Evolutionary conservation across 2,329 filamentous ascomycete species (phyloP).

Genomic region (Metarhizium brunneum): DNA sequence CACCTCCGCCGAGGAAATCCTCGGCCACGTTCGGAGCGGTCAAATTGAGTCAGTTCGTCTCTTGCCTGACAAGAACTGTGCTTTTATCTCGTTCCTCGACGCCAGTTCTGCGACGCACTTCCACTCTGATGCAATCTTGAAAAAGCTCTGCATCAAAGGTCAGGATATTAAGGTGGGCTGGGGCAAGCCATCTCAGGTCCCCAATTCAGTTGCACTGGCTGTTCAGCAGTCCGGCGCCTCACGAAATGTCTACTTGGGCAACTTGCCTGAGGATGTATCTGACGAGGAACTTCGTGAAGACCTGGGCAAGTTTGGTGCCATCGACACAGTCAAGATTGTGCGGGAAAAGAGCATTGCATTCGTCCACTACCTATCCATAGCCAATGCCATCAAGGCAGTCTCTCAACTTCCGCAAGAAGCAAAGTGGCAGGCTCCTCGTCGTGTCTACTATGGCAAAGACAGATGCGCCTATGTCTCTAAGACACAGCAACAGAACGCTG

Average conservation of each 20-base stretch:
- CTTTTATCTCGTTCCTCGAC: slow-evolving; percentile 98
- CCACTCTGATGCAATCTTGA: slow-evolving; percentile 98
- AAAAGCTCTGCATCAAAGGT: slow-evolving; percentile 96
- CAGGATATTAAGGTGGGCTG: slow-evolving; percentile 99
- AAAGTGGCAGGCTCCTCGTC: slow-evolving; percentile 91
- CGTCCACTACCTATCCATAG: slow-evolving; percentile 93
- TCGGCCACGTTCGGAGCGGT: slow-evolving; percentile 91
- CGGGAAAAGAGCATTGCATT: slow-evolving; percentile 97
- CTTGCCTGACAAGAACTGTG: slow-evolving; percentile 97
- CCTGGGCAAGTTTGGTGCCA: slow-evolving; percentile 88
- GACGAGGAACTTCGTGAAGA: slow-evolving; percentile 94
- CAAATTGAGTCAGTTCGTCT: slow-evolving; percentile 98
- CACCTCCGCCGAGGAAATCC: slow-evolving; percentile 91
- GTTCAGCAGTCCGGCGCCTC: slow-evolving; percentile 97
- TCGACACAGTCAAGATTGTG: slow-evolving; percentile 96
- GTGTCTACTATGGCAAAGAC: slow-evolving; percentile 98
- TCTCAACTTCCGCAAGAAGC: slow-evolving; percentile 90
- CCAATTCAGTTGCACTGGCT: slow-evolving; percentile 91
- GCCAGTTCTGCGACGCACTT: slow-evolving; percentile 97
- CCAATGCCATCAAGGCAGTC: slow-evolving; percentile 97
- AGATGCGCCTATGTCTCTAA: slow-evolving; percentile 98
- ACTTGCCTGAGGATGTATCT: slow-evolving; percentile 77
- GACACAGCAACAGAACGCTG: slow-evolving; percentile 98
- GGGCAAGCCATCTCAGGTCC: slow-evolving; percentile 97
- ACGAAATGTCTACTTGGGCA: slow-evolving; percentile 93